Evolutionary conservation across 2,329 filamentous ascomycete species (phyloP).

Genomic region (Aspergillus sp.): DNA sequence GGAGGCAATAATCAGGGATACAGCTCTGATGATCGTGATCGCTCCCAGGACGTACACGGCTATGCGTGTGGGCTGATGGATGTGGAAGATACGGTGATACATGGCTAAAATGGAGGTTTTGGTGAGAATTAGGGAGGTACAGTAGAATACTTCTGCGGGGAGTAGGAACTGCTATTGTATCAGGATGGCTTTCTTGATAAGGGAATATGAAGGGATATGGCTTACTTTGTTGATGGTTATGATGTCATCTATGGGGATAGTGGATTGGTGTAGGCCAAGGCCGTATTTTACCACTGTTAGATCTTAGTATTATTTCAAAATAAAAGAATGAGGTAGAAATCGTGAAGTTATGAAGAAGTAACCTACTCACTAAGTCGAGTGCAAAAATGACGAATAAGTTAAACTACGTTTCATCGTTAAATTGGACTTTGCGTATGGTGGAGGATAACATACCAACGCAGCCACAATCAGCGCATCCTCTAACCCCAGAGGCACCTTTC

Average conservation of each 20-base stretch:
- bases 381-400: background rate
- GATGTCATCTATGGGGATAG: background rate
- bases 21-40: conserved; percentile 52
- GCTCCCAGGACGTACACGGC: conserved; percentile 45
- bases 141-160: conserved; percentile 41
- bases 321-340: background rate
- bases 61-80: conserved; percentile 46
- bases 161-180: conserved; percentile 43
- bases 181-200: background rate
- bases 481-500: background rate
- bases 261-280: background rate
- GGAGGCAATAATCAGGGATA: conserved; percentile 53
- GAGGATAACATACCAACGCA: background rate
- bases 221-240: background rate
- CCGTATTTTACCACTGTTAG: background rate
- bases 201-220: background rate
- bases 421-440: background rate
- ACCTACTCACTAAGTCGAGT: background rate
- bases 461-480: background rate
- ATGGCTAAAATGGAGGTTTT: conserved; percentile 55
- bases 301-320: background rate
- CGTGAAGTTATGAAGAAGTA: no score
- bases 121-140: conserved; percentile 53
- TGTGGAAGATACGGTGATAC: conserved; percentile 56
- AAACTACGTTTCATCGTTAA: background rate